Evolutionary conservation across 768 basidiomycete genomes (phyloP).

Genomic region (Naganishia friedmannii): DNA sequence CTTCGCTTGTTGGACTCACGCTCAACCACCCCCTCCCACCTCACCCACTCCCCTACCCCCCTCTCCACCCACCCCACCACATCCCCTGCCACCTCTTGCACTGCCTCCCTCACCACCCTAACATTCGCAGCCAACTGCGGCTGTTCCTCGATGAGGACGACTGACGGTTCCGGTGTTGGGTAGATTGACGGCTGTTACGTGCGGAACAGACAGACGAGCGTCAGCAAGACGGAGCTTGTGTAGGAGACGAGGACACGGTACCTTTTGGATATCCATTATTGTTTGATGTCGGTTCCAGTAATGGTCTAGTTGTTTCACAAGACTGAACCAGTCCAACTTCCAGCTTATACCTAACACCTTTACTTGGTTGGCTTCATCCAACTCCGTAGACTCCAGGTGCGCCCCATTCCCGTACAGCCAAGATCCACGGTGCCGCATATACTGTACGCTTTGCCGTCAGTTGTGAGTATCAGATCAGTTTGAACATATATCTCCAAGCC

Average conservation of each 20-base stretch:
- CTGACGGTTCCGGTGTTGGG: conserved; percentile 60
- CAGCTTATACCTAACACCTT: too few relatives aligned
- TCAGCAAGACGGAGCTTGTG: neutral
- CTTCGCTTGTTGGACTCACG: conserved; percentile 57
- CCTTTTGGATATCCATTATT: conserved; percentile 3
- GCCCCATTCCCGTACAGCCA: too few relatives aligned
- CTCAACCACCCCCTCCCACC: conserved; percentile 78
- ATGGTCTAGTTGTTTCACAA: too few relatives aligned
- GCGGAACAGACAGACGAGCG: neutral
- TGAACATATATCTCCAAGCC: too few relatives aligned
- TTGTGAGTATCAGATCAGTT: too few relatives aligned
- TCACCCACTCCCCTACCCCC: conserved; percentile 77
- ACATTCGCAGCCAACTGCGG: conserved; percentile 76
- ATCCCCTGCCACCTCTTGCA: conserved; percentile 60
- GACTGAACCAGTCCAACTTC: too few relatives aligned
- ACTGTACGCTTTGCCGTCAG: too few relatives aligned
- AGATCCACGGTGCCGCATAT: too few relatives aligned
- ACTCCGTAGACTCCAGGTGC: too few relatives aligned
- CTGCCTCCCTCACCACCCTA: conserved; percentile 63
- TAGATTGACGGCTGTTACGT: conserved; percentile 75
- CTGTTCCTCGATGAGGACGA: conserved; percentile 70
- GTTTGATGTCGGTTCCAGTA: neutral
- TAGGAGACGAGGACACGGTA: neutral
- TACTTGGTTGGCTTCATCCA: too few relatives aligned
- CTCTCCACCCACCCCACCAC: conserved; percentile 68